Evolutionary conservation across 495 filamentous ascomycete species (phyloP), one percentile per base, ranked within the genome.

Genomic region (Pyrenopolyporus hunteri): DNA sequence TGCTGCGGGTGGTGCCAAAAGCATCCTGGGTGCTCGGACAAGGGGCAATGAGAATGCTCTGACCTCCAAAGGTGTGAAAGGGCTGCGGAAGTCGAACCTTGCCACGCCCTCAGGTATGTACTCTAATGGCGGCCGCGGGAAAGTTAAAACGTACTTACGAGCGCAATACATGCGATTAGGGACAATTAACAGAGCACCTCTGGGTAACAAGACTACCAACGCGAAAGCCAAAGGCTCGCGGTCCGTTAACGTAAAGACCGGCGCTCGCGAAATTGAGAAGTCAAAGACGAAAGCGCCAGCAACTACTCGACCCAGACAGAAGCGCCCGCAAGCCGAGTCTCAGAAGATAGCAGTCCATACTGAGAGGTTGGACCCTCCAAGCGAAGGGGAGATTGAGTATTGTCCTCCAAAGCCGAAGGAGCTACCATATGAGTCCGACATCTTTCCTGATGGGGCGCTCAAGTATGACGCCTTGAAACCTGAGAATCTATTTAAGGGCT

Each of bases 131-230:
- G 7, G 3, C 14, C 5, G 8, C 3, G 2, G 23, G 20, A 33
- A 4, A 20, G 6, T 4, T 33, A 13, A 19, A 16, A 32, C 4
- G n/a, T n/a, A 3, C 10, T 10, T 8, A n/a, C 13, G 36, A 52
- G 43, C 36, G 77, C 78, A 63, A 81, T 60, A 5, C 19, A 16
- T 45, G 13, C 4, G 37, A 31, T 23, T 55, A 90, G 89, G 82
- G 37, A 82, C 87, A 40, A 84, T 85, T 33, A 88, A 82, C 40
- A 87, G 92, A 58, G 92, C 94, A 32, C 87, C 90, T 3, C 75
- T 97, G 45, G 95, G 95, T 31, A 82, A 87, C 78, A 99, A 99
- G 74, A 98, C 93, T 0, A 97, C 94, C 36, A 99, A 99, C 74
- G 90, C 89, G 33, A 97, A 94, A 77, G 82, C 89, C 46, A 89